Conservation (phyloP, 140 eudicot species). For the Oenanthe javanica region DNA sequence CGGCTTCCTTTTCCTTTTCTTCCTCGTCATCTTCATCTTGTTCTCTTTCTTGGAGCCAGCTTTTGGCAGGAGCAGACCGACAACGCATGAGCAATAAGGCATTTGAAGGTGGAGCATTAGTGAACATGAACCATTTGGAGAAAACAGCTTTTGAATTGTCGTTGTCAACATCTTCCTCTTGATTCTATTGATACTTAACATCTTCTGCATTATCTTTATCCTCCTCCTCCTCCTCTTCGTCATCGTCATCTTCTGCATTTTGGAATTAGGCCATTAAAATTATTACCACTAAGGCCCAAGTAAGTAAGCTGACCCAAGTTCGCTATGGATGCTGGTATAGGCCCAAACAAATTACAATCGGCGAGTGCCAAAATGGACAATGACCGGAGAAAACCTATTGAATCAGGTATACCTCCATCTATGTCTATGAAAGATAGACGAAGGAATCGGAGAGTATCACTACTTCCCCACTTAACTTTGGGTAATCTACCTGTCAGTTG, state of each 20-base stretch:
- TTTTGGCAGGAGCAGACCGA: slow-evolving; percentile 87
- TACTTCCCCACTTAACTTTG: too few species aligned
- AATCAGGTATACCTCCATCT: too few species aligned
- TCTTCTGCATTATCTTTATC: slow-evolving; percentile 9
- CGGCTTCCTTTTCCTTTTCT: slow-evolving; percentile 11
- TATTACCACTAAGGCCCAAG: too few species aligned
- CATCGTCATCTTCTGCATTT: slow-evolving; percentile 21
- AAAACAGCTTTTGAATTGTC: slow-evolving; percentile 51
- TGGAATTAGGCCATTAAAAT: too few species aligned
- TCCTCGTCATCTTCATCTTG: neutral
- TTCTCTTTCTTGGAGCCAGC: slow-evolving; percentile 39
- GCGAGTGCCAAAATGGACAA: too few species aligned
- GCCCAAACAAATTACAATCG: too few species aligned
- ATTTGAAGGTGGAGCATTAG: slow-evolving; percentile 59
- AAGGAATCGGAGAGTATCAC: too few species aligned
- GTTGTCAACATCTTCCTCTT: slow-evolving; percentile 18
- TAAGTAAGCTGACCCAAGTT: too few species aligned
- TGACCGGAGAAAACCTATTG: too few species aligned
- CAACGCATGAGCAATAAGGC: slow-evolving; percentile 88
- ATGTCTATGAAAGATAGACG: too few species aligned
- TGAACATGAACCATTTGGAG: slow-evolving; percentile 90
- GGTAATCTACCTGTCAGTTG: too few species aligned
- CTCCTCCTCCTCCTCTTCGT: slow-evolving; percentile 18
- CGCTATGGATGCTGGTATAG: too few species aligned
- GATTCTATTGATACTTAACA: neutral